Evolutionary conservation across 2,329 filamentous ascomycete genomes (phyloP).

Genomic region (Rhinocladiella mackenziei): DNA sequence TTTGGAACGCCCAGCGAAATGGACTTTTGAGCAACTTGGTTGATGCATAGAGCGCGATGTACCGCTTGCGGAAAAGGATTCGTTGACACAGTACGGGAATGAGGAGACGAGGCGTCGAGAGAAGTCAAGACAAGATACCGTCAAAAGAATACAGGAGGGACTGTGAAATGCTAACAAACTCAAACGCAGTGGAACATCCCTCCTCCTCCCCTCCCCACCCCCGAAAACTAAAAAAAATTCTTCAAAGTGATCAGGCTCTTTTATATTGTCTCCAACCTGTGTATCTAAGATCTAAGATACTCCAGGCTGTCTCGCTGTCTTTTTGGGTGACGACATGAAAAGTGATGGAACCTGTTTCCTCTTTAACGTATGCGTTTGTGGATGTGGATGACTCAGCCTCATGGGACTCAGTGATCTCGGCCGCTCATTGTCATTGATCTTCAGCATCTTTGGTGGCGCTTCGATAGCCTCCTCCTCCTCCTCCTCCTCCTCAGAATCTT

Average conservation of each 20-base stretch:
- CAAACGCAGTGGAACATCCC: too few species aligned
- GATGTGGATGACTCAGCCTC: conserved; percentile 10
- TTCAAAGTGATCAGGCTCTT: too few species aligned
- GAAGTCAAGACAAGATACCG: background rate
- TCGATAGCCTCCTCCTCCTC: conserved; percentile 9
- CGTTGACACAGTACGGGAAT: too few species aligned
- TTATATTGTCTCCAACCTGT: background rate
- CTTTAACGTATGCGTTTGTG: conserved; percentile 10
- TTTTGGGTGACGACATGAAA: conserved; percentile 14
- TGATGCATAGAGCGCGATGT: too few species aligned
- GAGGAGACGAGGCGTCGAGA: too few species aligned
- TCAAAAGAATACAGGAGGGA: too few species aligned
- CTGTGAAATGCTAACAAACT: too few species aligned
- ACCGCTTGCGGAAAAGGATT: too few species aligned
- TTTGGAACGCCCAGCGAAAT: too few species aligned
- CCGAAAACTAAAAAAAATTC: too few species aligned
- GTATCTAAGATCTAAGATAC: background rate
- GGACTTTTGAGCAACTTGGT: too few species aligned
- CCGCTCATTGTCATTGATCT: conserved; percentile 5
- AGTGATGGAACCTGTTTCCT: conserved; percentile 18
- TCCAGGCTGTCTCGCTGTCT: background rate
- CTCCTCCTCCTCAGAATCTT: conserved; percentile 20
- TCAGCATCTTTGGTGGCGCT: conserved; percentile 9
- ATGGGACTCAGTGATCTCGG: conserved; percentile 12
- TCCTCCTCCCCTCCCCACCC: too few species aligned